Conservation (phyloP, 164 flowering plant genomes). For the Vitis cinerea region DNA sequence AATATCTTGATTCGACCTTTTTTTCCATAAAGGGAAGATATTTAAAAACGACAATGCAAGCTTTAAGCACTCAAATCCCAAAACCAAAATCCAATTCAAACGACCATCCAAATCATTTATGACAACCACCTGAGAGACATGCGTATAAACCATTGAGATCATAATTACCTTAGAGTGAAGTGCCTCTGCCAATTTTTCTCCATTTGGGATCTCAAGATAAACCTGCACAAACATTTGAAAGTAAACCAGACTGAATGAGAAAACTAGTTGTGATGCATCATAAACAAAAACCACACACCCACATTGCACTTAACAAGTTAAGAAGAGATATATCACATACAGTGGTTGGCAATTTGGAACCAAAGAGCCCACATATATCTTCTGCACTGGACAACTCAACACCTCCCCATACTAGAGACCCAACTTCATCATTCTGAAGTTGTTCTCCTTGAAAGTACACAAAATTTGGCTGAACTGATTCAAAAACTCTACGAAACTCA, state of each 20-base stretch:
- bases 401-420: conserved; percentile 57
- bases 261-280: too few species aligned
- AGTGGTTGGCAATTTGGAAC: conserved; percentile 56
- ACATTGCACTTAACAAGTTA: conserved; percentile 1
- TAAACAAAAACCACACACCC: not conserved
- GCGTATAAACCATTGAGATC: too few species aligned
- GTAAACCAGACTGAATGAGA: too few species aligned
- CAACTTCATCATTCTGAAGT: conserved; percentile 50
- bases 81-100: too few species aligned
- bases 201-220: conserved; percentile 78
- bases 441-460: conserved; percentile 73
- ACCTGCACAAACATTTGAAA: conserved; percentile 31
- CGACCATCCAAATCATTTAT: too few species aligned
- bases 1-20: conserved; percentile 4
- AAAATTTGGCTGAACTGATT: conserved; percentile 51
- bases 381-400: conserved; percentile 50
- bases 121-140: too few species aligned
- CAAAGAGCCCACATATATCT: conserved; percentile 52
- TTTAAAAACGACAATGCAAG: too few species aligned
- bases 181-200: conserved; percentile 75
- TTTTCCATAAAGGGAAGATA: not conserved
- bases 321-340: conserved; percentile 38
- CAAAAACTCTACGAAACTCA: conserved; percentile 51
- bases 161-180: conserved; percentile 64
- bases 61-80: too few species aligned